Conservation (phyloP, 495 filamentous ascomycete genomes). For the Penicillium cataractarum region DNA sequence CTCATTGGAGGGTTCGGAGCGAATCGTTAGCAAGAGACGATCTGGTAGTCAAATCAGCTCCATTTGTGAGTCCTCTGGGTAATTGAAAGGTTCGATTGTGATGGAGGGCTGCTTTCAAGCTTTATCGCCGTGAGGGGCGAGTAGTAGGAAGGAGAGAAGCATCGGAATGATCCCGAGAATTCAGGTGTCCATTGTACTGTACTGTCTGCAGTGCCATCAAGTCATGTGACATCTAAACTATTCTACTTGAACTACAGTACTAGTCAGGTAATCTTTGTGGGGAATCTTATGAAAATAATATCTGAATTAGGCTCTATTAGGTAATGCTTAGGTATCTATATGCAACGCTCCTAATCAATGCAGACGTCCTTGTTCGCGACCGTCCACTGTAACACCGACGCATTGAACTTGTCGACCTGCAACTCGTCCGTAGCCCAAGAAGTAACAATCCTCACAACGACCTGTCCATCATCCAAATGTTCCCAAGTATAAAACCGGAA, state of each 20-base stretch:
- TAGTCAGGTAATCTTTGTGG: too few relatives aligned
- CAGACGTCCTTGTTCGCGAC: constrained; percentile 10
- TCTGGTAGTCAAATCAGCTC: background rate
- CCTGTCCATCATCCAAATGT: constrained; percentile 28
- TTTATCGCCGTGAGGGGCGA: background rate
- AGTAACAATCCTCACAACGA: constrained; percentile 39
- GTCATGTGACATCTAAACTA: constrained; percentile 17
- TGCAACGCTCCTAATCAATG: constrained; percentile 1
- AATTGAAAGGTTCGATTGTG: background rate
- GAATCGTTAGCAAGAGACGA: background rate
- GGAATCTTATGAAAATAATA: background rate
- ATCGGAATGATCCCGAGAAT: constrained; percentile 12
- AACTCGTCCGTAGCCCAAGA: constrained; percentile 44
- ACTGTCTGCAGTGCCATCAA: background rate
- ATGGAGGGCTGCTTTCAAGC: background rate
- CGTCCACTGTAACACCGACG: constrained; percentile 36
- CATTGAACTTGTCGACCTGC: constrained; percentile 40
- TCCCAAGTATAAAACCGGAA: constrained; percentile 45
- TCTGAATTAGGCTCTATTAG: constrained; percentile 11
- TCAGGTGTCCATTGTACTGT: constrained; percentile 15
- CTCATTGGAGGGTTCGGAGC: constrained; percentile 31
- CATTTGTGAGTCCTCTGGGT: background rate
- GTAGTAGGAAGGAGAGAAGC: background rate
- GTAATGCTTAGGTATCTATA: constrained; percentile 11
- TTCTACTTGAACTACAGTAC: background rate